phyloP scores from a whole-genome alignment of 1,284 basidiomycete genomes.

The Ustilago hordei region DNA sequence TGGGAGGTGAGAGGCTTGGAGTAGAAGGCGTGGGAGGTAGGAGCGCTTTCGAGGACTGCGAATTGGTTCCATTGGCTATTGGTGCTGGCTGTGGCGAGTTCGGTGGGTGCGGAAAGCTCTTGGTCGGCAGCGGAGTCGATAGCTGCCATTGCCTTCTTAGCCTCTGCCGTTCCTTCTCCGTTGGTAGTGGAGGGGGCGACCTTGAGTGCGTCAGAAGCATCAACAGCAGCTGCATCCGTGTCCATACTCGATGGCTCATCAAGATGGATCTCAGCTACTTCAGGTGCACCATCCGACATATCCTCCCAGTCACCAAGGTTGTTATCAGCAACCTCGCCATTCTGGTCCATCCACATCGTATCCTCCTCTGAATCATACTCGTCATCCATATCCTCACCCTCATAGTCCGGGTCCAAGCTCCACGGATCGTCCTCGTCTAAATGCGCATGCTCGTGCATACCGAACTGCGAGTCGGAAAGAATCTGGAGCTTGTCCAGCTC shows the following conservation, averaged over 20 bases:
- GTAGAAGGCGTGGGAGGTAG: constrained; percentile 51
- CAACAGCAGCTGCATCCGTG: constrained; percentile 10
- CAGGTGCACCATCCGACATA: constrained; percentile 39
- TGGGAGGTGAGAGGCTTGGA: constrained; percentile 15
- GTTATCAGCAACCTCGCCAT: constrained; percentile 55
- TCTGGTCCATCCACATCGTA: constrained; percentile 54
- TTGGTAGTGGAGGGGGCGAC: neutral
- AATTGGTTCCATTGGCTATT: constrained; percentile 47
- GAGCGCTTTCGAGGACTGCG: constrained; percentile 52
- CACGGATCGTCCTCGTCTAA: constrained; percentile 33
- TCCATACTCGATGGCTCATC: constrained; percentile 12
- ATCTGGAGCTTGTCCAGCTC: constrained; percentile 54
- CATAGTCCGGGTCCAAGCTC: constrained; percentile 20
- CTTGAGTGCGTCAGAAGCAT: constrained; percentile 8
- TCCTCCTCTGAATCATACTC: constrained; percentile 26
- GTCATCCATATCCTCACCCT: constrained; percentile 36
- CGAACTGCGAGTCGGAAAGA: constrained; percentile 44
- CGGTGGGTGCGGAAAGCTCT: constrained; percentile 23
- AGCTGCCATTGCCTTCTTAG: constrained; percentile 18
- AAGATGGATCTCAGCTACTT: constrained; percentile 41
- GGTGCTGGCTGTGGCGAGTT: constrained; percentile 24
- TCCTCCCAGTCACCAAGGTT: constrained; percentile 60
- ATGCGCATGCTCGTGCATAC: constrained; percentile 43
- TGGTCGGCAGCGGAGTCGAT: neutral
- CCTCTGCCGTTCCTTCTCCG: neutral